These are phyloP conservation scores for Leavenworthia alabamica DNA, from an alignment of 345 rosid genomes.

Conservation along the genomic window DNA sequence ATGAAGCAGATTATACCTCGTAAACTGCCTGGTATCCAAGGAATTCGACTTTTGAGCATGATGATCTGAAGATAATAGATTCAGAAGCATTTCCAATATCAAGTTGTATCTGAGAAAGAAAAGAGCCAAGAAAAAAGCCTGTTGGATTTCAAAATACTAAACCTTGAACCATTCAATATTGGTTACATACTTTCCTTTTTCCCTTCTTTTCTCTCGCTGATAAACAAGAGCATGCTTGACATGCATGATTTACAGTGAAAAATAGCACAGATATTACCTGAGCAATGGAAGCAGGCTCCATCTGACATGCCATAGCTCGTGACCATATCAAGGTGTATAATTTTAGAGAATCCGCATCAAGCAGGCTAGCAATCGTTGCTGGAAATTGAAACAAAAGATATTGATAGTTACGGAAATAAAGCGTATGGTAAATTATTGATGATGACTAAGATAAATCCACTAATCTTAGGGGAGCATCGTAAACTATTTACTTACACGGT, in stretches of 20 bases:
- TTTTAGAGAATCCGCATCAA: conserved; percentile 87
- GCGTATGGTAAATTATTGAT: neutral
- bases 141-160: neutral
- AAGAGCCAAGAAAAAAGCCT: neutral
- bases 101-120: conserved; percentile 58
- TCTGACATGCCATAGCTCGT: conserved; percentile 87
- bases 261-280: conserved; percentile 45
- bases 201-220: neutral
- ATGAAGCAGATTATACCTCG: conserved; percentile 43
- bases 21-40: conserved; percentile 82
- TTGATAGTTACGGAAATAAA: neutral
- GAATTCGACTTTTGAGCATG: conserved; percentile 63
- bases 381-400: conserved; percentile 27
- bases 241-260: conserved; percentile 4
- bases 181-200: neutral
- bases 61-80: conserved; percentile 60
- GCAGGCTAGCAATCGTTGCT: conserved; percentile 62
- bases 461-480: conserved; percentile 8
- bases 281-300: conserved; percentile 66
- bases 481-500: conserved; percentile 55
- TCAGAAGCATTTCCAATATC: conserved; percentile 51
- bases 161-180: neutral
- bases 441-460: neutral
- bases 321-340: conserved; percentile 90
- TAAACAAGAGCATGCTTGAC: neutral